Conservation (phyloP, 805 yeast species). For the Lipomyces oligophaga region DNA sequence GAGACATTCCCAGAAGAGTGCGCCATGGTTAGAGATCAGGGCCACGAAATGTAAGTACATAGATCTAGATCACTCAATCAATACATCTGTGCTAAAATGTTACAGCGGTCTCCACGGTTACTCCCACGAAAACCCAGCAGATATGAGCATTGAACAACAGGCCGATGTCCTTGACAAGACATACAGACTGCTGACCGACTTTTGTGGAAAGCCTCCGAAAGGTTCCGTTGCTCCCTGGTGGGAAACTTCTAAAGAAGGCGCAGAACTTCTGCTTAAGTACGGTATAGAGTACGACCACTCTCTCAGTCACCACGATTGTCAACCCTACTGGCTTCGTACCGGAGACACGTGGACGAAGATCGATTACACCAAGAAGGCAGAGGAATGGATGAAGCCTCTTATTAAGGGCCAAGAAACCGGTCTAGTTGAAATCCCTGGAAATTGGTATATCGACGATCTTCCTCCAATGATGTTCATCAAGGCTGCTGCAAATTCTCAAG, state of each 20-base stretch:
- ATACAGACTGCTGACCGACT: slow-evolving; percentile 37
- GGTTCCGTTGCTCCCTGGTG: slow-evolving; percentile 43
- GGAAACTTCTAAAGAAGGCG: slow-evolving; percentile 40
- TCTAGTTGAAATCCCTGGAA: slow-evolving; percentile 41
- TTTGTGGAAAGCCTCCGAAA: slow-evolving; percentile 39
- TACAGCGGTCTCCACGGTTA: slow-evolving; percentile 40
- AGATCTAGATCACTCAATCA: background rate
- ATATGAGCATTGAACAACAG: slow-evolving; percentile 40
- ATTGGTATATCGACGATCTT: slow-evolving; percentile 41
- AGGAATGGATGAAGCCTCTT: slow-evolving; percentile 42
- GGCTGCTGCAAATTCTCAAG: slow-evolving; percentile 36
- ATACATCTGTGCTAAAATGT: background rate
- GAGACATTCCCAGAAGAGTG: slow-evolving; percentile 42
- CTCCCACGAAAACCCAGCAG: slow-evolving; percentile 41
- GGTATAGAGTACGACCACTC: slow-evolving; percentile 43
- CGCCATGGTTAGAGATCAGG: slow-evolving; percentile 38
- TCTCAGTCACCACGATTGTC: slow-evolving; percentile 40
- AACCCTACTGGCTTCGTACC: slow-evolving; percentile 40
- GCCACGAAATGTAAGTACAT: slow-evolving; percentile 36
- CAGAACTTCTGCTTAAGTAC: slow-evolving; percentile 37
- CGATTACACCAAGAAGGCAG: slow-evolving; percentile 39
- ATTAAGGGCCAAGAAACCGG: slow-evolving; percentile 38
- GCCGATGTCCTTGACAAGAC: slow-evolving; percentile 39
- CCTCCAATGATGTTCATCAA: slow-evolving; percentile 44
- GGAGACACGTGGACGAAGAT: slow-evolving; percentile 42